Evolutionary conservation across 768 basidiomycete genomes (phyloP), one percentile per base, ranked within the genome.

Genomic region (Ramaria sp.): DNA sequence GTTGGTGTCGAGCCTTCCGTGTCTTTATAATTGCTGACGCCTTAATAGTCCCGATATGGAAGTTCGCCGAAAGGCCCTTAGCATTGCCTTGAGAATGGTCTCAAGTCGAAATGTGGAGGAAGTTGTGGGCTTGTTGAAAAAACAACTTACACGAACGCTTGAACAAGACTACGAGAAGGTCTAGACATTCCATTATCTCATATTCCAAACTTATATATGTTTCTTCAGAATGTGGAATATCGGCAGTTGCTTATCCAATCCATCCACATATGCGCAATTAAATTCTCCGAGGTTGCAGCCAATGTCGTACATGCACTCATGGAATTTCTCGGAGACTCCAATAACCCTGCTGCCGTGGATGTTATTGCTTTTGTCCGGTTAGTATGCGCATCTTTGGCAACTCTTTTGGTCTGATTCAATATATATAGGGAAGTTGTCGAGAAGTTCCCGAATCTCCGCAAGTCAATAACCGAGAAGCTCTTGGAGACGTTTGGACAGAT

Each of bases 91-190:
- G 52, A 89, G 83, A 66, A 90, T 98, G 87, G 88, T 92, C 0
- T 86, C 89, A 15, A 88, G 88, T 61, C 74, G 94, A 49, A 99
- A 96, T 59, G 92, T 97, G 13, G 96, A 98, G 64, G 96, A 98
- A 49, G 91, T 98, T 1, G 94, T 95, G 1, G 65, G 87, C 2
- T 95, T 96, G 79, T 75, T 99, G 63, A 98, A 98, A 78, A 99
- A 98, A 68, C 94, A 98, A 64, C 75, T 99, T n/a, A 81, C 88
- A 62, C 84, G 82, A 65, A 98, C 95, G 0, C 82, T 96, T 61
- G 93, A 95, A 61, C 78, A 83, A 39, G 89, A 93, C 55, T 88
- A 84, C 58, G 95, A 98, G 66, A 97, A 97, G 77, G 92, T 89
- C 50, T 30, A 61, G 28, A 3, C 20, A 36, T 45, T 38, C 18